Evolutionary conservation across 176 grass and related monocot genomes (phyloP), one percentile per base, ranked within the genome.

Genomic region (Avena insularis): DNA sequence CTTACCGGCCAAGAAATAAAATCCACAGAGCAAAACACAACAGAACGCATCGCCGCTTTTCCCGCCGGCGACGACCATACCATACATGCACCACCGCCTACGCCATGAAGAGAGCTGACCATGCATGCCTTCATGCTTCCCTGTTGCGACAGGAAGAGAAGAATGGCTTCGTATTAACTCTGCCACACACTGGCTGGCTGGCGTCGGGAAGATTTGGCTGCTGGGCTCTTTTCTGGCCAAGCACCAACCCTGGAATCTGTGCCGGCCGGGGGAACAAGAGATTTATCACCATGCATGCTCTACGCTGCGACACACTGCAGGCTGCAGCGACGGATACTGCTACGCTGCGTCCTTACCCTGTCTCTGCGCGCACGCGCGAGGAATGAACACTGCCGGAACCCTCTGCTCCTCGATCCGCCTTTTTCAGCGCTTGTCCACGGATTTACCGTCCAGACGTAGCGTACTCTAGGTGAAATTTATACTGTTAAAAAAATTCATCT

Each of bases 211-310:
- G 83, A 91, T 89, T 53, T 78, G 68, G 84, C 64, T 89, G 87
- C 89, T 75, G 75, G 86, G 53, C 65, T 72, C 79, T 47, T 78
- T 89, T 84, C 50, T 76, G n/a, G 67, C 51, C 66, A 84, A 87
- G 81, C 85, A 67, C 60, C 83, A 71, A 89, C 92, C 84, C 46
- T 70, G 87, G 80, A 91, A 83, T 80, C 79, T 21, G 87, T 80
- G 89, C 83, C 82, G 43, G 80, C 74, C 54, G 77, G 13, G 0
- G 83, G 63, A 81, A 78, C 88, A 82, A 17, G 27, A n/a, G 58
- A 77, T 86, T 82, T 61, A 82, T 73, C 19, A 9, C 70, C 68
- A 20, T 36, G 64, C 29, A 67, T 36, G 27, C 5, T 25, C 25
- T 38, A 6, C 40, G 40, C 40, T 43, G 29, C 63, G 63, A 66